Percentiles rank a stretch among this genome's conserved stretches.
Evolutionary conservation across 2,329 filamentous ascomycete genomes (phyloP).

Genomic region (Colletotrichum sp.): DNA sequence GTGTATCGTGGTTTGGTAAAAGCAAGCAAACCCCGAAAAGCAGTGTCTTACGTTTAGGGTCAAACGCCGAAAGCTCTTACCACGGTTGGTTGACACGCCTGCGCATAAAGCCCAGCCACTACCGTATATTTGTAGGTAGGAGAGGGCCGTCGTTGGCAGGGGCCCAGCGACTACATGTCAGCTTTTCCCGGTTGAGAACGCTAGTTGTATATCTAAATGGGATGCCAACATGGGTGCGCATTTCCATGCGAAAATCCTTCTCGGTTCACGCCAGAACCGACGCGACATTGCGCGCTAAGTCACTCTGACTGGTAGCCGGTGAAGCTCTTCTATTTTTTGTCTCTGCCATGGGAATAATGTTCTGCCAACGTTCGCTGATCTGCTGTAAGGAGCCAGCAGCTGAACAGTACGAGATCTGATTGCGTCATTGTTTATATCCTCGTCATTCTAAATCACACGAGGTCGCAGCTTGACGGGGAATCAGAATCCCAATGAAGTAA

Average conservation of each 20-base stretch:
- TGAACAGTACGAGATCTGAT: not conserved
- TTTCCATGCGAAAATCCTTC: not conserved
- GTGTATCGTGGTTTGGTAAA: not conserved
- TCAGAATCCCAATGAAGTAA: not conserved
- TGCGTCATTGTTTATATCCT: not conserved
- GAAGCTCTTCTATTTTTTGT: accelerated
- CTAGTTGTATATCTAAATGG: not conserved
- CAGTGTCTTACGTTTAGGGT: not conserved
- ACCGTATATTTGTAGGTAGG: not conserved
- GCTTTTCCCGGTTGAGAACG: not conserved
- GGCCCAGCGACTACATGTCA: not conserved
- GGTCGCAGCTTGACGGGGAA: not conserved
- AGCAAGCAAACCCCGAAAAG: not conserved
- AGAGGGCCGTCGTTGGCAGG: accelerated
- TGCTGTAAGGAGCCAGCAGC: not conserved
- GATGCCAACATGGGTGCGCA: not conserved
- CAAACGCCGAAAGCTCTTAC: not conserved
- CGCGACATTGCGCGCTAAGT: not conserved
- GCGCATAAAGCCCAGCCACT: not conserved
- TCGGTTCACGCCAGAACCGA: not conserved
- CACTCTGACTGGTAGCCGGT: not conserved
- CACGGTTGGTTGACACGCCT: not conserved
- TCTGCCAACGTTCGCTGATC: not conserved
- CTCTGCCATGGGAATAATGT: not conserved
- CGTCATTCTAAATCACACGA: not conserved